Base-by-base conservation (phyloP, 2,329 filamentous ascomycete species). In the Cercospora zeae-maydis region DNA sequence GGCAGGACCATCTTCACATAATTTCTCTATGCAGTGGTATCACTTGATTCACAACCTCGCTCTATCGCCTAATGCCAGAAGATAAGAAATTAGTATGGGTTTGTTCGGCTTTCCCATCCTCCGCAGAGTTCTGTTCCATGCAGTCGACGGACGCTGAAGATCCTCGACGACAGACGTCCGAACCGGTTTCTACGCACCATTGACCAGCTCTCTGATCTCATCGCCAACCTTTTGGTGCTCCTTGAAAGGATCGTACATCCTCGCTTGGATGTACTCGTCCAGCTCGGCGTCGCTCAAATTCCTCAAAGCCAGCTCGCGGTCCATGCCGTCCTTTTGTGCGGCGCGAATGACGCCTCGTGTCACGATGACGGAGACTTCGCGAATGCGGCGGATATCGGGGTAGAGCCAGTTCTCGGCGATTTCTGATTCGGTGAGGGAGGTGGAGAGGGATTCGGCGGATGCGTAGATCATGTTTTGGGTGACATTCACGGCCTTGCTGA, bases 381-480 rank as follows among this genome's bases (percentile, higher is more conserved):
- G 87, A 68, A 99, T 96, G 66, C 95, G 90, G 77, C 91, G 88
- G 74, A 99, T 91, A 75, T 88, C 86, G 11, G 95, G 73, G 81
- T 99, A 98, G 73, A 98, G 88, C 75, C 96, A 88, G 59, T 92
- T 91, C 75, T 88, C 86, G 61, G 88, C 86, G 72, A 92, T 81
- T 81, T 99, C 95, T 66, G 95, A 88, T 39, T 86, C 82, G 66
- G 89, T 92, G 65, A 99, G 84, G 34, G 89, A 88, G 63, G 86
- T 87, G 14, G 91, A 86, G 19, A 98, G 85, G 4, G 92, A 89
- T 42, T 89, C 88, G 30, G 92, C 95, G 33, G 93, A 93, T 55
- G 90, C 92, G 80, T 98, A 98, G 74, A 99, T 92, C 95, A 99
- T 99, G 77, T 89, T 86, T 76, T 97, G 91, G 4, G 93, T 98